Evolutionary conservation across 148 eudicot genomes (phyloP), one percentile per base, ranked within the genome.

Genomic region (Chenopodium berlandieri): DNA sequence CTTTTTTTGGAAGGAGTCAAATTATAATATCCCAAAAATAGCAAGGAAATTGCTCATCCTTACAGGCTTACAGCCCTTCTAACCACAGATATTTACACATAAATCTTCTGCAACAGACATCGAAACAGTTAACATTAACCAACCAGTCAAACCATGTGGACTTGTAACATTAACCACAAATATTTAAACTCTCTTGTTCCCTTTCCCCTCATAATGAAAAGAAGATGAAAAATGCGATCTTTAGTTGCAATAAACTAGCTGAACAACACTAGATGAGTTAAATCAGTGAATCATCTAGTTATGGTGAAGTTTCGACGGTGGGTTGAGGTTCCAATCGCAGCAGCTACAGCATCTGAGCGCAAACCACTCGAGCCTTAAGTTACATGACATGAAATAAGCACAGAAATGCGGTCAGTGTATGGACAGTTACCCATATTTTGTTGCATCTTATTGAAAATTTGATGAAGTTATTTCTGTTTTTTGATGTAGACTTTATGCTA

Each of bases 281-380:
- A 34, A 23, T 40, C 12, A 63, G 20, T 22, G 9, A 78, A 54
- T 44, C 1, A 2, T 50, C 78, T 79, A 82, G 47, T 65, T 76
- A 40, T 66, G 75, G 47, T 77, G 88, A 47, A 65, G 73, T 69
- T 81, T 74, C 1, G 83, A 68, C 54, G 46, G 77, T 20, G 71
- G 48, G 75, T 73, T 78, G 25, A 80, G 78, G 78, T 73, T 75
- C 84, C 79, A 70, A 4, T 85, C 80, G 81, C 83, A 82, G 80
- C 81, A 88, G 78, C 82, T 77, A 78, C 92, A 87, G 75, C 88
- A 87, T 84, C 80, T 86, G 9, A 75, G 79, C 71, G 84, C 77
- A 80, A 90, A 80, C 93, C 93, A 90, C 56, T 81, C 82, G 73
- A 90, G 66, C 87, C 91, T 88, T 87, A 84, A 86, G 78, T 78